phyloP scores from a whole-genome alignment of 164 flowering plant genomes.

The Nelumbo lutea region DNA sequence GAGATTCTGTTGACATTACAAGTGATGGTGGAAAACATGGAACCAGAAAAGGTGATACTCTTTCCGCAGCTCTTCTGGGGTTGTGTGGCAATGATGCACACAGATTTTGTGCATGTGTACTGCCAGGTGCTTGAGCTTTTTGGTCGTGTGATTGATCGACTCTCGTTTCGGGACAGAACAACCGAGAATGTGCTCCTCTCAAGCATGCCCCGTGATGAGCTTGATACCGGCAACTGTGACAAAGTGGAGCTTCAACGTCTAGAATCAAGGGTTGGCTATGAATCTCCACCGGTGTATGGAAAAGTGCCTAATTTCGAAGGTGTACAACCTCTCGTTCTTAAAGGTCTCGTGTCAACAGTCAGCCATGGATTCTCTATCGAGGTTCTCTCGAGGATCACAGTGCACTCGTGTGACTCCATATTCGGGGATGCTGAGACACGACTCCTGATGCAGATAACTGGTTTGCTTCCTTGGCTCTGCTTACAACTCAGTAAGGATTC shows the following conservation, averaged over 20 bases:
- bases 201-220: constrained; percentile 96
- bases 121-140: constrained; percentile 98
- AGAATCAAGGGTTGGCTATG: constrained; percentile 51
- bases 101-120: constrained; percentile 94
- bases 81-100: constrained; percentile 99
- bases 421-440: constrained; percentile 90
- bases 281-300: constrained; percentile 42
- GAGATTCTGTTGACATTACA: constrained; percentile 89
- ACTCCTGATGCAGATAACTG: constrained; percentile 88
- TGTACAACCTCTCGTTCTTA: constrained; percentile 96
- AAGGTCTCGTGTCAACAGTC: constrained; percentile 86
- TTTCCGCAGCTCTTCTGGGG: constrained; percentile 99
- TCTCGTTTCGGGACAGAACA: constrained; percentile 82
- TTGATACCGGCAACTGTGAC: constrained; percentile 43
- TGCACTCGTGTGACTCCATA: constrained; percentile 91
- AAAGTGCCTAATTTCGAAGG: constrained; percentile 89
- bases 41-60: constrained; percentile 93
- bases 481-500: constrained; percentile 76
- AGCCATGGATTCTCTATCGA: constrained; percentile 88
- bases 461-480: constrained; percentile 96
- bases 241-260: constrained; percentile 47
- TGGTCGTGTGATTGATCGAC: constrained; percentile 76
- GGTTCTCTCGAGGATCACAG: constrained; percentile 84
- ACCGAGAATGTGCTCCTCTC: constrained; percentile 98
- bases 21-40: constrained; percentile 99